These are phyloP conservation scores for Calonectria leucothoes DNA, from an alignment of 2,329 filamentous ascomycete species.

Conservation along the genomic window DNA sequence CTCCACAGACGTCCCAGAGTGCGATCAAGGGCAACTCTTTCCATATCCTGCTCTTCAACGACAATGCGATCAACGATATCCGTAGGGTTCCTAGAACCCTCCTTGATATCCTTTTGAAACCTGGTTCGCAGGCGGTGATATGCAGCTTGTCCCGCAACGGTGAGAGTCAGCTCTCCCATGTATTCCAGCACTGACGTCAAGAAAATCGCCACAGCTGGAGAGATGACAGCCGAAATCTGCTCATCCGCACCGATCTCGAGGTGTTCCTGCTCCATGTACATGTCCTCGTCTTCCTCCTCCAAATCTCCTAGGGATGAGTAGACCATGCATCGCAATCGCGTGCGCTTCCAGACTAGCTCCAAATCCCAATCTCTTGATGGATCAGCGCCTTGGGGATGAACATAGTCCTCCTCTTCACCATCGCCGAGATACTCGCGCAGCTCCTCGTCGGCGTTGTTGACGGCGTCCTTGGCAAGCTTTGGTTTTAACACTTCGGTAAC, in stretches of 20 bases:
- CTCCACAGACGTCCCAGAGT: slow-evolving; percentile 92
- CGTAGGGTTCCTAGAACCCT: slow-evolving; percentile 58
- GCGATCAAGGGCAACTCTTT: slow-evolving; percentile 89
- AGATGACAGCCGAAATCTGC: slow-evolving; percentile 76
- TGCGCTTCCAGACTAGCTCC: slow-evolving; percentile 94
- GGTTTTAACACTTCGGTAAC: slow-evolving; percentile 89
- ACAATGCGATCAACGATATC: slow-evolving; percentile 74
- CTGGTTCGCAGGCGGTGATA: slow-evolving; percentile 73
- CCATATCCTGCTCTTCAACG: slow-evolving; percentile 93
- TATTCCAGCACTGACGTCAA: slow-evolving; percentile 94
- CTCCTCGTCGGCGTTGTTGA: slow-evolving; percentile 86
- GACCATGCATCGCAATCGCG: slow-evolving; percentile 94
- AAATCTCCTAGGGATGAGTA: slow-evolving; percentile 96
- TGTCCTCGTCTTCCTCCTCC: slow-evolving; percentile 97
- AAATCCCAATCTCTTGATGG: slow-evolving; percentile 79
- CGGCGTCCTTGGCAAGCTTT: slow-evolving; percentile 86
- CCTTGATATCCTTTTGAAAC: slow-evolving; percentile 69
- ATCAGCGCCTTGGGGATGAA: slow-evolving; percentile 63
- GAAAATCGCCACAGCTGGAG: slow-evolving; percentile 94
- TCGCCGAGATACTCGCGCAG: slow-evolving; percentile 88
- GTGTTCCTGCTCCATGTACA: slow-evolving; percentile 84
- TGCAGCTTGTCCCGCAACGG: slow-evolving; percentile 88
- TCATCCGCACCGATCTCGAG: slow-evolving; percentile 70
- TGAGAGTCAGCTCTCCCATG: slow-evolving; percentile 89
- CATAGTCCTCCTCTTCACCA: slow-evolving; percentile 78